Conservation (phyloP, 768 basidiomycete species). For the Glaciozyma antarctica region DNA sequence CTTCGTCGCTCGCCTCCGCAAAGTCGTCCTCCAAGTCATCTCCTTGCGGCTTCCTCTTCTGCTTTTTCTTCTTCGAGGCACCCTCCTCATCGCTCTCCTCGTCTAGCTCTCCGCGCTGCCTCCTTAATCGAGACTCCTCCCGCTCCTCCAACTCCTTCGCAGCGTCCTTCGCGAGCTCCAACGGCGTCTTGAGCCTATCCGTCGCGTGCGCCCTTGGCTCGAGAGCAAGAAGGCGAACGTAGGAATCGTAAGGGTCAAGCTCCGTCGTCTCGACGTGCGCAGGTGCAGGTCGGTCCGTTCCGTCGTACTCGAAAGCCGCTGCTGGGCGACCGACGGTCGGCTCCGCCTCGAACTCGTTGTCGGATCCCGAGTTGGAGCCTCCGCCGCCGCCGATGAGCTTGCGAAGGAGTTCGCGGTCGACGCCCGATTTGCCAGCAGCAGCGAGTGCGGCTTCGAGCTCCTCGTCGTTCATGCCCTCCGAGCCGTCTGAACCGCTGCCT, state of each 20-base stretch:
- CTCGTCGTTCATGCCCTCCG: constrained; percentile 29
- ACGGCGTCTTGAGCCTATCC: constrained; percentile 91
- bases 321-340: constrained; percentile 11
- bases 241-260: constrained; percentile 74
- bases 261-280: constrained; percentile 12
- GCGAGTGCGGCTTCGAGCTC: constrained; percentile 27
- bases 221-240: constrained; percentile 73
- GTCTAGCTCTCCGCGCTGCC: constrained; percentile 75
- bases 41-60: constrained; percentile 48
- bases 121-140: constrained; percentile 61
- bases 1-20: constrained; percentile 8
- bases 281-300: constrained; percentile 6
- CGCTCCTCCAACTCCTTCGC: constrained; percentile 78
- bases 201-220: constrained; percentile 89
- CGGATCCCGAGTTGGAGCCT: constrained; percentile 5
- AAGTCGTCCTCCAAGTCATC: constrained; percentile 91
- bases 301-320: background rate
- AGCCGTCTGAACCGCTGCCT: constrained; percentile 3
- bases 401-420: constrained; percentile 35
- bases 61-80: constrained; percentile 48
- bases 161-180: constrained; percentile 80
- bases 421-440: constrained; percentile 30
- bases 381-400: constrained; percentile 33
- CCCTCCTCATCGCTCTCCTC: constrained; percentile 57
- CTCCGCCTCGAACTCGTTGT: constrained; percentile 7